Evolutionary conservation across 345 rosid genomes (phyloP), one percentile per base, ranked within the genome.

Genomic region (Carallia pectinifolia): DNA sequence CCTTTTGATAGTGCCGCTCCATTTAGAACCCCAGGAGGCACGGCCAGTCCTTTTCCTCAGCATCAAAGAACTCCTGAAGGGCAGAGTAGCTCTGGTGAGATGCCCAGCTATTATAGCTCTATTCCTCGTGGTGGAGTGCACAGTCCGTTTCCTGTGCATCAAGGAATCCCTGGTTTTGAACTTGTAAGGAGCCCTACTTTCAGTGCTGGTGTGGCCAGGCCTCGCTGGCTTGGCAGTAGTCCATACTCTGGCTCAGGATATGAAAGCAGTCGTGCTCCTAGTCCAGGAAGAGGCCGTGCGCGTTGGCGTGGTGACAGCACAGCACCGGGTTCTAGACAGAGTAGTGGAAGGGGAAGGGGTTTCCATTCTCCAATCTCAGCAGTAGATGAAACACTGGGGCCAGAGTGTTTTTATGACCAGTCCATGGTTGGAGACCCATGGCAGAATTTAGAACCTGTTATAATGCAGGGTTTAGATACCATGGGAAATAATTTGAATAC

Each of bases 371-470:
- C 29, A 59, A 16, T 44, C 13, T 44, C 50, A 2, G 17, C 16
- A 0, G 50, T 15, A 44, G 50, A 44, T 44, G 50, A 44, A 44
- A 12, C 50, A 3, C 50, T 0, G 50, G 17, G 50, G 17, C 50
- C 50, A 12, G 50, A 44, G 68, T 30, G 71, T 47, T 87, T 85
- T 72, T 89, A 78, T 60, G 69, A 84, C 53, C 81, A 75, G 58
- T 93, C 97, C 66, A 93, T 93, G 98, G 68, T 85, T 66, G 89
- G 85, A 72, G 90, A 93, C 68, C 98, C 98, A 27, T 93, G 97
- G 97, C 72, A 80, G 77, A 36, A 76, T 71, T 61, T 93, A 31
- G 67, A 81, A 62, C 97, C 96, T 68, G 76, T 81, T 68, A 2
- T 79, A 40, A 89, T 94, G 98, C 88, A 60, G 73, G 76, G 77